A percentile compares a stretch with the other conserved stretches of the same genome.
Evolutionary conservation across 345 rosid genomes (phyloP).

Genomic region (Dimocarpus longan): DNA sequence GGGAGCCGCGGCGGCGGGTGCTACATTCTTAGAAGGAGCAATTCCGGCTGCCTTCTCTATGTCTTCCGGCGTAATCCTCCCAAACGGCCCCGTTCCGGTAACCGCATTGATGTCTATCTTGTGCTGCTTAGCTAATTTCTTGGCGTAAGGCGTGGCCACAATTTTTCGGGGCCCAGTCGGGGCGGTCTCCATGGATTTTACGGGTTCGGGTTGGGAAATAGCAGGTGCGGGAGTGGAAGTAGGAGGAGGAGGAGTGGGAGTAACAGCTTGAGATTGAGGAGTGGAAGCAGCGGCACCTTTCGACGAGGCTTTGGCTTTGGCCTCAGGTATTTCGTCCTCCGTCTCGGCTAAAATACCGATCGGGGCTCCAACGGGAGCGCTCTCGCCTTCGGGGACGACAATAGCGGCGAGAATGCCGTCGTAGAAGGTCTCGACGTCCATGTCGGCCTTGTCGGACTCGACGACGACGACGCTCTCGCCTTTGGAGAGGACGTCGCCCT

Average conservation of each 20-base stretch:
- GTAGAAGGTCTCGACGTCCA: constrained; percentile 97
- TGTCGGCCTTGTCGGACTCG: constrained; percentile 96
- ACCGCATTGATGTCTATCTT: constrained; percentile 72
- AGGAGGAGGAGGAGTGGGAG: constrained; percentile 56
- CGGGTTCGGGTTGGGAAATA: constrained; percentile 35
- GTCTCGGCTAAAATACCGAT: constrained; percentile 88
- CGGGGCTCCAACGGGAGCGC: constrained; percentile 87
- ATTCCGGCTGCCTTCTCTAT: constrained; percentile 82
- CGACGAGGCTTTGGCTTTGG: constrained; percentile 67
- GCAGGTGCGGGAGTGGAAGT: constrained; percentile 53
- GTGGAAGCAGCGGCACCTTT: constrained; percentile 36
- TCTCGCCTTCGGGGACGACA: constrained; percentile 87
- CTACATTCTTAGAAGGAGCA: constrained; percentile 49
- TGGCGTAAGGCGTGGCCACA: constrained; percentile 80
- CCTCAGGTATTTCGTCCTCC: constrained; percentile 86
- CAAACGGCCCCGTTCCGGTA: constrained; percentile 75
- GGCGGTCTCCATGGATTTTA: constrained; percentile 16
- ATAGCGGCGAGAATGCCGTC: constrained; percentile 95
- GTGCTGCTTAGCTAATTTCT: constrained; percentile 88
- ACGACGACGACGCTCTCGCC: constrained; percentile 98
- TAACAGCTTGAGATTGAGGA: constrained; percentile 33
- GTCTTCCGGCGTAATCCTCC: constrained; percentile 78
- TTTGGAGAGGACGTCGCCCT: constrained; percentile 84
- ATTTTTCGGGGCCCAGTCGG: constrained; percentile 60
- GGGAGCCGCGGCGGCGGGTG: constrained; percentile 30